phyloP scores from a whole-genome alignment of 106 monocot species.

The Acanthochlamys bracteata region DNA sequence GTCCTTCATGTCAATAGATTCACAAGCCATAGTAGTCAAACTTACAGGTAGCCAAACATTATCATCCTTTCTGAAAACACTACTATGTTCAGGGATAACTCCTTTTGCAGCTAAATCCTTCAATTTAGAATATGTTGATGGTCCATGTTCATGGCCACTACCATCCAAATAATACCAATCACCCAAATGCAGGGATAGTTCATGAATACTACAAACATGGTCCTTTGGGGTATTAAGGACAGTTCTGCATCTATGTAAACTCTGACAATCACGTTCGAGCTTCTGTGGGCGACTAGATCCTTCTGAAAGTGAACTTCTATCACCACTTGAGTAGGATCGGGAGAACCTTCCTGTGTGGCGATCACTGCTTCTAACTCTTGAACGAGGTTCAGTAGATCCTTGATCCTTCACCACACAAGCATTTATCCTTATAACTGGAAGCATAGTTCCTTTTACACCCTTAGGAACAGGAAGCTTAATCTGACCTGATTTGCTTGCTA shows the following conservation, averaged over 20 bases:
- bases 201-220: constrained; percentile 65
- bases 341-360: constrained; percentile 42
- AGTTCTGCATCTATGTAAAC: constrained; percentile 35
- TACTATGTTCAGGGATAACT: constrained; percentile 50
- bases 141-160: constrained; percentile 80
- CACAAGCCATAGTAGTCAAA: constrained; percentile 7
- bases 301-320: constrained; percentile 38
- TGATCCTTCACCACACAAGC: constrained; percentile 78
- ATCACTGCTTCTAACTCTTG: constrained; percentile 37
- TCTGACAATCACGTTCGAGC: constrained; percentile 46
- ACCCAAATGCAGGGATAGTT: constrained; percentile 62
- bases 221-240: constrained; percentile 48
- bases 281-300: constrained; percentile 27
- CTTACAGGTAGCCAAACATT: constrained; percentile 81
- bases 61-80: constrained; percentile 85
- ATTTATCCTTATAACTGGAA: constrained; percentile 82
- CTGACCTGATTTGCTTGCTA: constrained; percentile 20
- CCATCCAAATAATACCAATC: constrained; percentile 95
- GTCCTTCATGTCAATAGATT: constrained; percentile 19
- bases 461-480: constrained; percentile 30
- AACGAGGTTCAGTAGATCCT: constrained; percentile 40
- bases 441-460: constrained; percentile 67
- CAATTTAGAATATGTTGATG: constrained; percentile 73
- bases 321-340: constrained; percentile 36
- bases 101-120: constrained; percentile 51